phyloP scores from a whole-genome alignment of 768 basidiomycete genomes.

The Heimioporus sp. region DNA sequence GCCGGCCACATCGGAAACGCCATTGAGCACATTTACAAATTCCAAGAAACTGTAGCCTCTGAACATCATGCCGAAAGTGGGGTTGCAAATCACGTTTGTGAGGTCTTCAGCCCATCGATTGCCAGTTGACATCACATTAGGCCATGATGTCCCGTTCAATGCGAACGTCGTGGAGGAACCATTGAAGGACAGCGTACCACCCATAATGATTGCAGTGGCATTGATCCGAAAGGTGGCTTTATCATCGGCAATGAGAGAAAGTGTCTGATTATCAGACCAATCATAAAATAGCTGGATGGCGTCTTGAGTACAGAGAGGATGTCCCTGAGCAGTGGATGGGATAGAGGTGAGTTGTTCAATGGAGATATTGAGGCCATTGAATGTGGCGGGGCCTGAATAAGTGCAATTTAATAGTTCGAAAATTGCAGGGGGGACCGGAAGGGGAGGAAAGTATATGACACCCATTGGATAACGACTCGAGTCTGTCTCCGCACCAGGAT shows the following conservation, averaged over 20 bases:
- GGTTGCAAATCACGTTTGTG: constrained; percentile 11
- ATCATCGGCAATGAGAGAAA: too few species aligned
- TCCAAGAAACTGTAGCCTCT: too few species aligned
- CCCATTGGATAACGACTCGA: neutral
- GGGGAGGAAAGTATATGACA: constrained; percentile 14
- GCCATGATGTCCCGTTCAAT: constrained; percentile 14
- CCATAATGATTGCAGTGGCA: constrained; percentile 6
- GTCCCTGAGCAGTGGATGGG: constrained; percentile 10
- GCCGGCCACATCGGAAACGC: too few species aligned
- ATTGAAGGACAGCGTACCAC: constrained; percentile 5
- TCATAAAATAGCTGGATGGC: too few species aligned
- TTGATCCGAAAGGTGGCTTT: constrained; percentile 5
- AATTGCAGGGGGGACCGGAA: neutral
- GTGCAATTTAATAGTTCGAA: too few species aligned
- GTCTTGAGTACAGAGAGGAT: too few species aligned
- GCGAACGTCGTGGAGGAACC: constrained; percentile 8
- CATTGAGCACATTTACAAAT: too few species aligned
- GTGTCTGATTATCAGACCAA: too few species aligned
- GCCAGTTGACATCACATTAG: constrained; percentile 4
- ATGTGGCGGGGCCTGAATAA: neutral
- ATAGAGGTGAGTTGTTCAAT: constrained; percentile 10
- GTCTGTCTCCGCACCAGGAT: neutral
- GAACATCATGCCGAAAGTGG: neutral
- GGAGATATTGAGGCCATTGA: constrained; percentile 19
- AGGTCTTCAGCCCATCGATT: constrained; percentile 18